Evolutionary conservation across 768 basidiomycete species (phyloP).

Genomic region (Rhodotorula diobovata): DNA sequence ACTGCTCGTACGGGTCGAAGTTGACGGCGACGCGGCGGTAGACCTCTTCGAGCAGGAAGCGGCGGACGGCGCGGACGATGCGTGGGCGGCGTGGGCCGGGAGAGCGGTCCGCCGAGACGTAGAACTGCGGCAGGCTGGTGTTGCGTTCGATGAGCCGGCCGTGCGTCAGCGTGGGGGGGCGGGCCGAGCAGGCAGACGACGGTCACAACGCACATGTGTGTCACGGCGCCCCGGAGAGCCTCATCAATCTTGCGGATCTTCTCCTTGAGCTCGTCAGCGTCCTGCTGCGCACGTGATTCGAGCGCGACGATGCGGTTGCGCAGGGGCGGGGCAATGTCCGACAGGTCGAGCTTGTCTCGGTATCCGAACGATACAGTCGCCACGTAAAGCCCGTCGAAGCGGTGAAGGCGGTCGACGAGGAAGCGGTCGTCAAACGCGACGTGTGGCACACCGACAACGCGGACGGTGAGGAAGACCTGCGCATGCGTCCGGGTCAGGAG

Average conservation of each 20-base stretch:
- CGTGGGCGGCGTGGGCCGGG: constrained; percentile 29
- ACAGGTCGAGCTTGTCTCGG: constrained; percentile 58
- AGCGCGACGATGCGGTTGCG: constrained; percentile 55
- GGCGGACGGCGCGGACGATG: constrained; percentile 49
- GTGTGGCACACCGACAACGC: constrained; percentile 55
- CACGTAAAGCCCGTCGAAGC: constrained; percentile 51
- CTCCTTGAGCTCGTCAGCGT: constrained; percentile 47
- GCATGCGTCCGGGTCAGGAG: not conserved
- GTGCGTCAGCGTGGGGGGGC: not conserved
- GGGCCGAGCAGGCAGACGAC: not conserved
- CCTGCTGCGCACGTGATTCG: constrained; percentile 49
- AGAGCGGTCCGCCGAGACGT: constrained; percentile 52
- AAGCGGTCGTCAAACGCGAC: constrained; percentile 54
- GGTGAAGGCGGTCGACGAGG: constrained; percentile 58
- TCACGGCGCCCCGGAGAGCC: constrained; percentile 50
- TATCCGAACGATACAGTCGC: constrained; percentile 53
- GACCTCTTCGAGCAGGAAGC: constrained; percentile 59
- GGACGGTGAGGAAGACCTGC: constrained; percentile 63
- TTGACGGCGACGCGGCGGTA: constrained; percentile 55
- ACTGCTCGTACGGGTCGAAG: constrained; percentile 27
- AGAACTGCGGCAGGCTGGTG: constrained; percentile 58
- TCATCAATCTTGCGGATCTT: constrained; percentile 52
- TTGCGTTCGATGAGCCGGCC: not conserved
- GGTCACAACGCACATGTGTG: constrained; percentile 56
- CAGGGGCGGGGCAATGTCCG: constrained; percentile 46